phyloP scores from a whole-genome alignment of 352 stramenopile species.

The Globisporangium apiculatum region DNA sequence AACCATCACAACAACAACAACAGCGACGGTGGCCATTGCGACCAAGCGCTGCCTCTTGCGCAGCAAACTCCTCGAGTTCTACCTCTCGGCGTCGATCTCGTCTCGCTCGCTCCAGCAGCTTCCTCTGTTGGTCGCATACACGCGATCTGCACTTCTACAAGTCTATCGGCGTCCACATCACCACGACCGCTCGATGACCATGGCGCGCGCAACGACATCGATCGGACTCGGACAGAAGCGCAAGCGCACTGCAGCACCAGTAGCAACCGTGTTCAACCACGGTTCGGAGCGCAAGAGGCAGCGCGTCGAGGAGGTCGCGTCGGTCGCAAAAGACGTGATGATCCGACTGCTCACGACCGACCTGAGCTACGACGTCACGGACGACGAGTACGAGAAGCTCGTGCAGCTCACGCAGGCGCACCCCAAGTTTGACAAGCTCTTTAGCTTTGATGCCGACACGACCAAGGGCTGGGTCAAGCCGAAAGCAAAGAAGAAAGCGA shows the following conservation, averaged over 20 bases:
- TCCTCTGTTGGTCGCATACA: no score
- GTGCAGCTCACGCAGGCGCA: slow-evolving; percentile 59
- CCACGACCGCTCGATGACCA: background rate
- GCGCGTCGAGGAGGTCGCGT: slow-evolving; percentile 46
- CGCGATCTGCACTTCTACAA: background rate
- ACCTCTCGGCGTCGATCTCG: background rate
- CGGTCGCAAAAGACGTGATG: slow-evolving; percentile 69
- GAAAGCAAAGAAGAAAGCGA: slow-evolving; percentile 52
- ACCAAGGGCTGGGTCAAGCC: slow-evolving; percentile 49
- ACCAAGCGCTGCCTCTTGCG: no score
- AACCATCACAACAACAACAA: no score
- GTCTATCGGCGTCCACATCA: background rate
- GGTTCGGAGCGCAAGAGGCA: slow-evolving; percentile 43
- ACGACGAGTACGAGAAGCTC: slow-evolving; percentile 63
- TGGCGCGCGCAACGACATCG: background rate
- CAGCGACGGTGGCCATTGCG: no score
- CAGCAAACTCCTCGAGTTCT: no score
- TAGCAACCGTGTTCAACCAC: background rate
- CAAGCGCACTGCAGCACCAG: slow-evolving; percentile 3
- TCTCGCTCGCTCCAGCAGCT: background rate
- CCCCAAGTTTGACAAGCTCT: slow-evolving; percentile 50
- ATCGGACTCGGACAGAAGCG: slow-evolving; percentile 4
- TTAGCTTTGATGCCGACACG: slow-evolving; percentile 35
- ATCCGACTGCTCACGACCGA: slow-evolving; percentile 45
- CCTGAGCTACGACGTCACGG: slow-evolving; percentile 44